Evolutionary conservation across 257 asterid genomes (phyloP).

Genomic region (Solanum rostratum): DNA sequence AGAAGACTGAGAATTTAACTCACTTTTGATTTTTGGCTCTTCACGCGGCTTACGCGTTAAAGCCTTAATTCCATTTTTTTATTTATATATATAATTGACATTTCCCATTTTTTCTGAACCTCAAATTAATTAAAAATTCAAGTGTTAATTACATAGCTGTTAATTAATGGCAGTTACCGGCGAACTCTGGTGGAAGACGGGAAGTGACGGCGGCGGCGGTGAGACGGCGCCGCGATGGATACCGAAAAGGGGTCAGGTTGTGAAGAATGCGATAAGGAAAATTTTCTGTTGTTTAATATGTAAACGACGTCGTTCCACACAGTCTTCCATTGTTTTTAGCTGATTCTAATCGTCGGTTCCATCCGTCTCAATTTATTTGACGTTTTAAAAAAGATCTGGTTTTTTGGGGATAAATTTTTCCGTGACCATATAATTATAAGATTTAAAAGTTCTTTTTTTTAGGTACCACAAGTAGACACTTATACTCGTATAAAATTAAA

Average conservation of each 20-base stretch:
- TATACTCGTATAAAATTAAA: too few species aligned
- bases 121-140: not conserved
- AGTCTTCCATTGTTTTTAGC: not conserved
- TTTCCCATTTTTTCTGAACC: not conserved
- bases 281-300: not conserved
- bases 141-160: not conserved
- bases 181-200: not conserved
- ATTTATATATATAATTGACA: too few species aligned
- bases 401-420: too few species aligned
- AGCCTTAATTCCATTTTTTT: not conserved
- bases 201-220: not conserved
- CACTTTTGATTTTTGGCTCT: not conserved
- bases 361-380: too few species aligned
- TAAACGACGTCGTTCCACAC: not conserved
- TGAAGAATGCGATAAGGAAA: not conserved
- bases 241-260: slow-evolving; percentile 1
- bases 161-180: not conserved
- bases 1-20: not conserved
- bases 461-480: too few species aligned
- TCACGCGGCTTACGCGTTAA: not conserved
- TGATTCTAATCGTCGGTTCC: not conserved
- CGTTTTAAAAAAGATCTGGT: too few species aligned
- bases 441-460: too few species aligned
- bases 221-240: slow-evolving; percentile 2
- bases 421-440: too few species aligned